Evolutionary conservation across 1,284 basidiomycete species (phyloP).

Genomic region (Fomitopsis palustris): DNA sequence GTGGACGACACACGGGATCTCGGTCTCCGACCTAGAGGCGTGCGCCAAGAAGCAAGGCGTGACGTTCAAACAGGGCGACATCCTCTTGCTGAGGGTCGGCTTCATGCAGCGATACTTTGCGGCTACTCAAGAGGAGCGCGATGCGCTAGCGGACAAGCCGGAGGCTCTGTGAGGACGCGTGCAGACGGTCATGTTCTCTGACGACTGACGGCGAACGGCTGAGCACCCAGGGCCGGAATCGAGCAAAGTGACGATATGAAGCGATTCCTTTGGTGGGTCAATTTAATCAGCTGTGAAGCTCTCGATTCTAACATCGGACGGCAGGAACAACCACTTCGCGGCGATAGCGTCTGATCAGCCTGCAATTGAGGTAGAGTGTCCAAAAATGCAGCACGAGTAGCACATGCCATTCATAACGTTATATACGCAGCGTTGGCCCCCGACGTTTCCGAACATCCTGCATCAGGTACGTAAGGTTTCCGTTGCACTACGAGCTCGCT

Average conservation of each 20-base stretch:
- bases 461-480: constrained; percentile 44
- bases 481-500: not conserved
- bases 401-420: too few species aligned
- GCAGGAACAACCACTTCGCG: constrained; percentile 76
- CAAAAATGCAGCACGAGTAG: not conserved
- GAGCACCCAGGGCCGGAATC: constrained; percentile 55
- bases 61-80: constrained; percentile 54
- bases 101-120: constrained; percentile 60
- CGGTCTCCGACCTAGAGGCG: constrained; percentile 53
- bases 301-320: constrained; percentile 7
- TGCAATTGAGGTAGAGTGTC: constrained; percentile 52
- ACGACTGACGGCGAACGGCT: too few species aligned
- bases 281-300: not conserved
- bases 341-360: constrained; percentile 74
- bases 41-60: constrained; percentile 52
- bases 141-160: constrained; percentile 37
- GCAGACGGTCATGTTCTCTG: too few species aligned
- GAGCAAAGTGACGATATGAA: constrained; percentile 73
- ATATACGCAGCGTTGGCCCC: constrained; percentile 66
- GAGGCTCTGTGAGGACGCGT: constrained; percentile 59
- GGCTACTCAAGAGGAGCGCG: constrained; percentile 42
- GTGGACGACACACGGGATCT: constrained; percentile 55
- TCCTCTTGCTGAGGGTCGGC: constrained; percentile 59
- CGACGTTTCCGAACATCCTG: constrained; percentile 39
- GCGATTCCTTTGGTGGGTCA: constrained; percentile 52